Conservation (phyloP, 306 rosid genomes). For the Quercus rubra region DNA sequence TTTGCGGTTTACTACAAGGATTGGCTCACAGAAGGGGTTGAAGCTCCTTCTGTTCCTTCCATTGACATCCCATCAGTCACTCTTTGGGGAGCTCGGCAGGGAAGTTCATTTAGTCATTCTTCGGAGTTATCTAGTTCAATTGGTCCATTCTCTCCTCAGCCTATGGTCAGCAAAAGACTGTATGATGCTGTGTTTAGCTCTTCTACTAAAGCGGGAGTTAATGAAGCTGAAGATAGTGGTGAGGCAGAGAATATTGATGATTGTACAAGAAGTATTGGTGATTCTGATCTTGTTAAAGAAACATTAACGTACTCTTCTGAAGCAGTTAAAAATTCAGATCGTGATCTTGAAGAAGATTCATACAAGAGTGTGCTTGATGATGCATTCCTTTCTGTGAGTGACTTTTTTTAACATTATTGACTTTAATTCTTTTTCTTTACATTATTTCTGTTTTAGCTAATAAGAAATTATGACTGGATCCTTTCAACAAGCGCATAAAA, state of each 20-base stretch:
- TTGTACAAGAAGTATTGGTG: conserved; percentile 34
- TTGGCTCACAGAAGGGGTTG: conserved; percentile 80
- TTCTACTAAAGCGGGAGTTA: conserved; percentile 29
- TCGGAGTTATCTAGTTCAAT: conserved; percentile 42
- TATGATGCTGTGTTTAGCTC: conserved; percentile 57
- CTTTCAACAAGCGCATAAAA: background rate
- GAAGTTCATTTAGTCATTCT: conserved; percentile 41
- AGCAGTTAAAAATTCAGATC: conserved; percentile 32
- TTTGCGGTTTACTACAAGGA: conserved; percentile 74
- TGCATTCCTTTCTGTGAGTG: conserved; percentile 44
- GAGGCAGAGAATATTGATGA: conserved; percentile 28
- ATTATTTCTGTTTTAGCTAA: background rate
- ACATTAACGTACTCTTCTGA: conserved; percentile 33
- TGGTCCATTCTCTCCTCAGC: conserved; percentile 55
- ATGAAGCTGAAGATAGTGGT: conserved; percentile 30
- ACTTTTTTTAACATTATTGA: background rate
- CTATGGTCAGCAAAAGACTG: conserved; percentile 70
- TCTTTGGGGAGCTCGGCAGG: conserved; percentile 25
- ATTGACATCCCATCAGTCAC: conserved; percentile 49
- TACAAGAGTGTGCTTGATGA: conserved; percentile 23
- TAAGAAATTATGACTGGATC: background rate
- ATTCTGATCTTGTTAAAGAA: conserved; percentile 39
- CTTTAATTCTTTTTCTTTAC: background rate
- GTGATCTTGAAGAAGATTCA: conserved; percentile 41
- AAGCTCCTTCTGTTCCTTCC: conserved; percentile 60